Evolutionary conservation across 768 basidiomycete species (phyloP).

Genomic region (Tulasnella sp.): DNA sequence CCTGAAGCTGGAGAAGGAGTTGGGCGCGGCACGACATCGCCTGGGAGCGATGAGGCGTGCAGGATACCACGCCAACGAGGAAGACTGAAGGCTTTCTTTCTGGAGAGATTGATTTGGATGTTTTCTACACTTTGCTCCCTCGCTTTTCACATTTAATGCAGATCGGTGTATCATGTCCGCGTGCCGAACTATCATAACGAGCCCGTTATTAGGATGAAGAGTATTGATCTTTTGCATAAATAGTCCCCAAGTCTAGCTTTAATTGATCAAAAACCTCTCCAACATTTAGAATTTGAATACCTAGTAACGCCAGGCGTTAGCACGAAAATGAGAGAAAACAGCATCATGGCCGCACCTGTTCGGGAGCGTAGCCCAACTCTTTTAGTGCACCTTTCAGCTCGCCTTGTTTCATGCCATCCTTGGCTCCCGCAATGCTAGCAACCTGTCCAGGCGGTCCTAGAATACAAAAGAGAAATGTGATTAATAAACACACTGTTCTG

Average conservation of each 20-base stretch:
- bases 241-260: too few relatives aligned
- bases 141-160: too few relatives aligned
- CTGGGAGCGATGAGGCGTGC: constrained; percentile 79
- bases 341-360: constrained; percentile 47
- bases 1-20: constrained; percentile 87
- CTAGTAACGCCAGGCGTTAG: background rate
- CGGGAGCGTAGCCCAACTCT: constrained; percentile 71
- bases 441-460: constrained; percentile 80
- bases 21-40: constrained; percentile 73
- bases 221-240: too few relatives aligned
- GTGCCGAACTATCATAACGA: too few relatives aligned
- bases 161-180: too few relatives aligned
- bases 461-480: constrained; percentile 10
- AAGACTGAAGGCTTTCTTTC: constrained; percentile 35
- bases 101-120: too few relatives aligned
- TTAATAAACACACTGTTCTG: background rate
- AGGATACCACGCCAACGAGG: constrained; percentile 77
- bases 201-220: too few relatives aligned
- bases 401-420: constrained; percentile 81
- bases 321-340: background rate
- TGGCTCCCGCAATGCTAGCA: constrained; percentile 77
- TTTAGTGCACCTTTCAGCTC: constrained; percentile 71
- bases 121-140: too few relatives aligned
- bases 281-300: constrained; percentile 30
- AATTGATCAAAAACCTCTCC: too few relatives aligned